These are phyloP conservation scores for Colletotrichum sp. DNA, from an alignment of 2,329 filamentous ascomycete genomes.

Conservation along the genomic window DNA sequence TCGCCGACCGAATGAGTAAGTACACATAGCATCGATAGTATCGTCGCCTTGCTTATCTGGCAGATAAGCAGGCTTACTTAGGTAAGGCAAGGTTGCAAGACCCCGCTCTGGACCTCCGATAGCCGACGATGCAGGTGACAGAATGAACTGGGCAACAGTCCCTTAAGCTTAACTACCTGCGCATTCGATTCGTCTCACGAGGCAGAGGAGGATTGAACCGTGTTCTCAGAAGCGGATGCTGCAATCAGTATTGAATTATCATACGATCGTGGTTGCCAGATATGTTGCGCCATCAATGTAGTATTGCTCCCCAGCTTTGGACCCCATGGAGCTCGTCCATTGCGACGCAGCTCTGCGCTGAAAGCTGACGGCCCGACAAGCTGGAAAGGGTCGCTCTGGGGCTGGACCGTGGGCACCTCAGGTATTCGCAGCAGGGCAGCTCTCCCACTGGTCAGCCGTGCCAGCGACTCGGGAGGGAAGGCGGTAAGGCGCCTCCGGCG, in stretches of 20 bases:
- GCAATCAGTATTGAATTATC: background rate
- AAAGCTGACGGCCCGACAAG: background rate
- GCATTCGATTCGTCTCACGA: background rate
- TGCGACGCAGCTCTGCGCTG: background rate
- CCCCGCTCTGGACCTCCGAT: conserved; percentile 2
- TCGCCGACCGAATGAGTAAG: background rate
- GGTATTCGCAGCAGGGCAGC: background rate
- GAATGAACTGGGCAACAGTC: background rate
- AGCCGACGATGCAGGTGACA: conserved; percentile 6
- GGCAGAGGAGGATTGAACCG: background rate
- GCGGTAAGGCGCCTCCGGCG: conserved; percentile 7
- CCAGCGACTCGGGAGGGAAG: background rate
- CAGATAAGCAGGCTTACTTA: background rate
- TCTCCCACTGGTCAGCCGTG: background rate
- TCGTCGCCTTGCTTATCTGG: background rate
- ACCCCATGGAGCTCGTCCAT: background rate
- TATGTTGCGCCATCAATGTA: background rate
- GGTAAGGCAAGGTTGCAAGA: background rate
- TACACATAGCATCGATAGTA: background rate
- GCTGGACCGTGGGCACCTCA: background rate
- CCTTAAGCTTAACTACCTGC: background rate
- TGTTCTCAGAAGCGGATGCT: background rate
- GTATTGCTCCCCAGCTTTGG: background rate
- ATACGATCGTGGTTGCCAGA: background rate
- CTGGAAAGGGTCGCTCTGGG: background rate